phyloP scores from a whole-genome alignment of 228 moss, liverwort and hornwort species.

The Sphagnum fallax region DNA sequence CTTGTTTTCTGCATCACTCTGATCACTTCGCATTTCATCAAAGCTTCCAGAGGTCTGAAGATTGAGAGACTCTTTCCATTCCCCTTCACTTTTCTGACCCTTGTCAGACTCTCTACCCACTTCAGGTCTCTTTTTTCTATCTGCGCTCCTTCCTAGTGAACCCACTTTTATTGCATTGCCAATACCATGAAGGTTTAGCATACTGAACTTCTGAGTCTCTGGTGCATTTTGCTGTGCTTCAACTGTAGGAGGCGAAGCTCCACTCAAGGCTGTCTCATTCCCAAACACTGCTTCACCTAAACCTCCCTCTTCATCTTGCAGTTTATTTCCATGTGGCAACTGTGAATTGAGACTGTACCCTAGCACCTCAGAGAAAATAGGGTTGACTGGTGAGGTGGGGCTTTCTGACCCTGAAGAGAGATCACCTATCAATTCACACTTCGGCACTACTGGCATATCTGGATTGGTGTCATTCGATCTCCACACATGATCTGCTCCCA shows the following conservation, averaged over 20 bases:
- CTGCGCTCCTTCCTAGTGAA: slow-evolving; percentile 12
- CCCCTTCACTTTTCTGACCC: slow-evolving; percentile 11
- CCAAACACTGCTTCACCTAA: slow-evolving; percentile 4
- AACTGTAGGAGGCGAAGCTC: background rate
- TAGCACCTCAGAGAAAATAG: background rate
- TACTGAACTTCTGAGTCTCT: slow-evolving; percentile 15
- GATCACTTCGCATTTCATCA: slow-evolving; percentile 39
- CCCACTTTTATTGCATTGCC: slow-evolving; percentile 25
- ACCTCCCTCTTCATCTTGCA: slow-evolving; percentile 23
- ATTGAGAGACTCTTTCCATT: slow-evolving; percentile 20
- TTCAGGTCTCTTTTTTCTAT: slow-evolving; percentile 4
- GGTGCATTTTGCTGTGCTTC: slow-evolving; percentile 7
- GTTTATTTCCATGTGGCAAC: background rate
- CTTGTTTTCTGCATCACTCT: slow-evolving; percentile 30
- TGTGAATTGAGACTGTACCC: slow-evolving; percentile 1
- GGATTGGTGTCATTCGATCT: slow-evolving; percentile 15
- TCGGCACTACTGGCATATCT: slow-evolving; percentile 5
- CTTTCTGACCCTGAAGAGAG: slow-evolving; percentile 19
- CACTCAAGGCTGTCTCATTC: slow-evolving; percentile 10
- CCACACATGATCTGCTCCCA: slow-evolving; percentile 19
- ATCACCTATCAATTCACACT: slow-evolving; percentile 16
- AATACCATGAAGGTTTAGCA: slow-evolving; percentile 23
- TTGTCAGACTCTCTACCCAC: slow-evolving; percentile 11
- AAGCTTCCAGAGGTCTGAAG: slow-evolving; percentile 7
- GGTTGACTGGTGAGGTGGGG: slow-evolving; percentile 16